These are phyloP conservation scores for Solanum aculeatissimum DNA, from an alignment of 305 asterid species.

Conservation along the genomic window DNA sequence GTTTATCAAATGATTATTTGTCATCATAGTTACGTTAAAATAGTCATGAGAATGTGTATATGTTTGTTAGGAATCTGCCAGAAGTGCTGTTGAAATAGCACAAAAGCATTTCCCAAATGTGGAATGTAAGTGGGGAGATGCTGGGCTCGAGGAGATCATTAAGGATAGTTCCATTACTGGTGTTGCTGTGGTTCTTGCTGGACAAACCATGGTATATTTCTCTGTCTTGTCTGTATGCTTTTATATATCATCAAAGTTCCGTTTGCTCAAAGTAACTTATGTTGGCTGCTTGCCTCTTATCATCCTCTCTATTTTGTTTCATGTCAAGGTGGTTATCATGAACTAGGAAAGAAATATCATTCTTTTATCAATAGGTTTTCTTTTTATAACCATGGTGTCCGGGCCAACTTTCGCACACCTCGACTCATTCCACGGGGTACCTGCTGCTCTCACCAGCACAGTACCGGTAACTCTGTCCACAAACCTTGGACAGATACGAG, in stretches of 20 bases:
- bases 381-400: neutral
- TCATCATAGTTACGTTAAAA: neutral
- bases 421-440: no score
- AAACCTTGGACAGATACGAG: no score
- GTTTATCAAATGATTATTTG: neutral
- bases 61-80: slow-evolving; percentile 65
- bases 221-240: neutral
- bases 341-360: neutral
- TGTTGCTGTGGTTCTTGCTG: slow-evolving; percentile 89
- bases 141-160: slow-evolving; percentile 70
- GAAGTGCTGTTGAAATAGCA: slow-evolving; percentile 72
- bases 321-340: neutral
- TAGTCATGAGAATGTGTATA: neutral
- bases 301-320: neutral
- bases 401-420: no score
- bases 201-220: slow-evolving; percentile 60
- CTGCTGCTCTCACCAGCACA: no score
- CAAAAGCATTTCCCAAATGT: slow-evolving; percentile 59
- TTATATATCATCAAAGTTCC: neutral
- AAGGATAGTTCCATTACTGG: slow-evolving; percentile 59
- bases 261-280: neutral
- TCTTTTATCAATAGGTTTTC: neutral
- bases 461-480: no score
- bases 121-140: slow-evolving; percentile 79
- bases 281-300: neutral